phyloP scores from a whole-genome alignment of 495 filamentous ascomycete genomes.

The Amorphotheca resinae region DNA sequence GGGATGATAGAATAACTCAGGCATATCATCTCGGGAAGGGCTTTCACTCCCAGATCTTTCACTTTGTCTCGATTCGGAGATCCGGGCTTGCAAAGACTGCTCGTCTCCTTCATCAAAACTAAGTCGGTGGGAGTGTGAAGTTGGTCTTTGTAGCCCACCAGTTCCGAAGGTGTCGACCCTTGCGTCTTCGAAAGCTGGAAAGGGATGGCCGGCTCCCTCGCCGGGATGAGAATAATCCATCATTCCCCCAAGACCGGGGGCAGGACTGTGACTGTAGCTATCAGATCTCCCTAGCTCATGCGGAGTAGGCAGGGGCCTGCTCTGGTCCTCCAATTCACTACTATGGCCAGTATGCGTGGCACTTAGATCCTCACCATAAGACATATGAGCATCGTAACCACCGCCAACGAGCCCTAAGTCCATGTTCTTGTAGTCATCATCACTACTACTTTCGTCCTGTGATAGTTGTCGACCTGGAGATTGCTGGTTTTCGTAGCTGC shows the following conservation, averaged over 20 bases:
- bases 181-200: slow-evolving; percentile 37
- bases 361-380: slow-evolving; percentile 50
- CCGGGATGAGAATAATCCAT: slow-evolving; percentile 30
- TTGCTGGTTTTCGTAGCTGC: slow-evolving; percentile 3
- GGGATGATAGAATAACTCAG: slow-evolving; percentile 91
- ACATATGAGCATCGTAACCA: slow-evolving; percentile 57
- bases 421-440: slow-evolving; percentile 59
- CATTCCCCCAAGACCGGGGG: slow-evolving; percentile 17
- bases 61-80: slow-evolving; percentile 26
- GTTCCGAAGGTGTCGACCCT: slow-evolving; percentile 63
- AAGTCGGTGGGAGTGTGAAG: slow-evolving; percentile 46
- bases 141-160: slow-evolving; percentile 58
- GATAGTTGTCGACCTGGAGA: slow-evolving; percentile 18
- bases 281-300: slow-evolving; percentile 23
- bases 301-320: slow-evolving; percentile 19
- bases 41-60: slow-evolving; percentile 35
- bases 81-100: slow-evolving; percentile 20
- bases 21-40: slow-evolving; percentile 50
- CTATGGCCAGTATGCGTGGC: slow-evolving; percentile 19
- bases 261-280: slow-evolving; percentile 30
- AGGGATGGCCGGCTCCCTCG: slow-evolving; percentile 44
- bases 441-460: slow-evolving; percentile 45
- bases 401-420: slow-evolving; percentile 65
- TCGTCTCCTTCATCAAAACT: slow-evolving; percentile 97
- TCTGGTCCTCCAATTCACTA: slow-evolving; percentile 23